Evolutionary conservation across 495 filamentous ascomycete species (phyloP).

Genomic region (Aspergillus avenaceus): DNA sequence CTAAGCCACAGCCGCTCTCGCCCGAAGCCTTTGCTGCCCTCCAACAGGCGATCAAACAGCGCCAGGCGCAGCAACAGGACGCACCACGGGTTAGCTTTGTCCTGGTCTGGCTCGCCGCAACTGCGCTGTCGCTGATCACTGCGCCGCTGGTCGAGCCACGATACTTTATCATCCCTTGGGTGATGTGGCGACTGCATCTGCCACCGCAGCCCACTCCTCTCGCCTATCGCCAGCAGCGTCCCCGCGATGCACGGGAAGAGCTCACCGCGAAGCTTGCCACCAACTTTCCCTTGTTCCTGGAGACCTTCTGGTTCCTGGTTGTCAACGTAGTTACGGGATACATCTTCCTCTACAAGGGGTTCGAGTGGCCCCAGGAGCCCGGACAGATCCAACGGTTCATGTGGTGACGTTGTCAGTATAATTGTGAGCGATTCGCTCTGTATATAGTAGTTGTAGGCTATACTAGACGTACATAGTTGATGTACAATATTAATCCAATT

Average conservation of each 20-base stretch:
- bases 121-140: slow-evolving; percentile 71
- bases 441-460: slow-evolving; percentile 5
- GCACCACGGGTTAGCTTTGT: slow-evolving; percentile 49
- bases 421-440: not conserved
- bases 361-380: slow-evolving; percentile 75
- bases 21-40: slow-evolving; percentile 31
- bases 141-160: slow-evolving; percentile 91
- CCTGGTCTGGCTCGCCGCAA: slow-evolving; percentile 67
- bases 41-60: slow-evolving; percentile 30
- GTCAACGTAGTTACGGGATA: slow-evolving; percentile 74
- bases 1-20: slow-evolving; percentile 19
- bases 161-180: slow-evolving; percentile 94
- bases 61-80: slow-evolving; percentile 28
- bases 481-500: too few species aligned
- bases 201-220: slow-evolving; percentile 42
- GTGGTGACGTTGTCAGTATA: slow-evolving; percentile 55
- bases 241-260: slow-evolving; percentile 19
- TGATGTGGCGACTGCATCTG: slow-evolving; percentile 84
- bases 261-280: slow-evolving; percentile 25
- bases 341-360: slow-evolving; percentile 74
- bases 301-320: slow-evolving; percentile 73
- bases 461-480: too few species aligned
- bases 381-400: slow-evolving; percentile 86
- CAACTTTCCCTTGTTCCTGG: slow-evolving; percentile 53
- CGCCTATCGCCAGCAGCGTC: slow-evolving; percentile 20